Base-by-base conservation (phyloP, 768 basidiomycete species). In the Lyophyllum atratum region DNA sequence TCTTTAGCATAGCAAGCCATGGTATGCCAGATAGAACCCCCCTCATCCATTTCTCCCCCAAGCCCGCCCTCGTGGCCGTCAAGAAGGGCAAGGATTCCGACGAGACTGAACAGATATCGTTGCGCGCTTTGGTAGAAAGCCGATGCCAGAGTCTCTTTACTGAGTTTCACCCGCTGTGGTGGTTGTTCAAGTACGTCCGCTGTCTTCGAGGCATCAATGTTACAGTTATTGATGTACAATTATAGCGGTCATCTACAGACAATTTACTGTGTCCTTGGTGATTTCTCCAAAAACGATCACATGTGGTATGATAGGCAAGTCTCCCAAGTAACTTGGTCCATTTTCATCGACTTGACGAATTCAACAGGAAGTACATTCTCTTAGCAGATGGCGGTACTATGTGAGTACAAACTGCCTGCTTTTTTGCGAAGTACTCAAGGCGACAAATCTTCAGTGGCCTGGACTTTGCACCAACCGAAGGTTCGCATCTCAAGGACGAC, bases 171-270 rank as follows among this genome's bases (percentile, higher is more conserved):
- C 79, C 79, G 33, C 56, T 77, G 47, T 84, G 77, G 81, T 81
- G 79, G 79, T 72, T 83, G 52, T 74, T 66, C 65, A 79, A 76
- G 79, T 80, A 55, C 50, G 78, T 69, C 21, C n/a, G 28, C 29
- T 7, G 12, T 17, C n/a, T 12, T 33, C 15, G n/a, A 31, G 14
- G 19, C 39, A 40, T n/a, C n/a, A n/a, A 22, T 11, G 39, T 37
- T 24, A 8, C 1, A 14, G 42, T 11, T 21, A 44, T 11, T 53
- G 25, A 53, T 21, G 12, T 50, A 45, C 22, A 3, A 17, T 29
- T 28, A 28, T 55, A 86, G 85, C 66, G 86, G 85, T 3, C 85
- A 89, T 67, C 60, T 87, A 10, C 86, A 88, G 61, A 88, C 87
- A 1, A 65, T 82, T 15, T 86, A 85, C 52, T 81, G 80, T 52